Percentiles rank a stretch among this genome's conserved stretches.
Evolutionary conservation across 140 eudicot species (phyloP).

Genomic region (Oenanthe javanica): DNA sequence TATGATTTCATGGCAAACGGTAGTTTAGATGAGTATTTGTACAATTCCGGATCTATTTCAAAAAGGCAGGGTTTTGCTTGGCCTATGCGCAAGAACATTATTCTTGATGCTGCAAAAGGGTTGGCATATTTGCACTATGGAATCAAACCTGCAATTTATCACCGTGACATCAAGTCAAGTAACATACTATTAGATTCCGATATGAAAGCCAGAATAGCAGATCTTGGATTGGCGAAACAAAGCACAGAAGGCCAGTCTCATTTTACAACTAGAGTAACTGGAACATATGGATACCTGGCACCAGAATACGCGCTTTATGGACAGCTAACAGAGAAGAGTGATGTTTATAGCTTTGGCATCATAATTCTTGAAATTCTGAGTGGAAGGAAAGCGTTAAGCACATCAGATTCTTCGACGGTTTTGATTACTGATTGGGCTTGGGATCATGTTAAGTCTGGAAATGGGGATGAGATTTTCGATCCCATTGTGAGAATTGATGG

Average conservation of each 20-base stretch:
- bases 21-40: conserved; percentile 57
- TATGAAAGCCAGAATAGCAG: conserved; percentile 66
- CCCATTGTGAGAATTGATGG: conserved; percentile 32
- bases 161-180: conserved; percentile 66
- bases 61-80: conserved; percentile 26
- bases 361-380: conserved; percentile 63
- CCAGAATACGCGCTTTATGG: conserved; percentile 77
- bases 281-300: conserved; percentile 72
- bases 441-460: conserved; percentile 41
- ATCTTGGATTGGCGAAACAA: conserved; percentile 72
- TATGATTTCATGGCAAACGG: conserved; percentile 73
- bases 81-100: conserved; percentile 55
- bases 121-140: conserved; percentile 61
- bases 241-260: conserved; percentile 50
- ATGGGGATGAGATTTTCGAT: conserved; percentile 29
- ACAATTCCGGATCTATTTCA: not conserved
- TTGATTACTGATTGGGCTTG: conserved; percentile 69
- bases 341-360: conserved; percentile 68
- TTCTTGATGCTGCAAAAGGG: conserved; percentile 81
- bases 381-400: conserved; percentile 47
- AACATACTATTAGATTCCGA: conserved; percentile 57
- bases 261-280: conserved; percentile 57
- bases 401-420: conserved; percentile 23
- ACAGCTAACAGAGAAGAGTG: conserved; percentile 64
- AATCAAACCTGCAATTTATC: conserved; percentile 65